These are phyloP conservation scores for Trypanosoma caninum DNA, from an alignment of 208 protist species.

Conservation along the genomic window DNA sequence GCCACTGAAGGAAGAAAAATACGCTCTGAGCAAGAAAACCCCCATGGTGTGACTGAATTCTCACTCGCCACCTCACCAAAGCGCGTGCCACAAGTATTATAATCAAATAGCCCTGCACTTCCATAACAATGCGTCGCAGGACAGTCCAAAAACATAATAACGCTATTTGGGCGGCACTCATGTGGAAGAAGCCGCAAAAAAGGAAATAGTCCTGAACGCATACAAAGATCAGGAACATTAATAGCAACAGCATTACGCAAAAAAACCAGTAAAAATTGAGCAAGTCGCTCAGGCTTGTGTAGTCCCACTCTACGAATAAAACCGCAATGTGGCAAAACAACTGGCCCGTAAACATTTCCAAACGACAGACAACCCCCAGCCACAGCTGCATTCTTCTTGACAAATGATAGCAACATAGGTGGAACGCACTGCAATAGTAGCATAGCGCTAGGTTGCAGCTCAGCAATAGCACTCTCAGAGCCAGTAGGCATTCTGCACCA, in stretches of 20 bases:
- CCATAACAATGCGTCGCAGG: slow-evolving; percentile 22
- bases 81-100: slow-evolving; percentile 11
- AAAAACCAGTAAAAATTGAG: not conserved
- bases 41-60: slow-evolving; percentile 6
- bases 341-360: not conserved
- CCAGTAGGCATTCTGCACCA: not conserved
- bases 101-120: slow-evolving; percentile 5
- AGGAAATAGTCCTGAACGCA: slow-evolving; percentile 21
- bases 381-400: not conserved
- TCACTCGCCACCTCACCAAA: not conserved
- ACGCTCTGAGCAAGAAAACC: slow-evolving; percentile 4
- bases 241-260: not conserved
- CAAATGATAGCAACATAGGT: not conserved
- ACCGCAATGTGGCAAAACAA: slow-evolving; percentile 8
- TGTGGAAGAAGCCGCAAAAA: slow-evolving; percentile 20
- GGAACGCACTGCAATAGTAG: slow-evolving; percentile 13
- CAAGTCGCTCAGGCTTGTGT: slow-evolving; percentile 4
- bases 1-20: slow-evolving; percentile 23
- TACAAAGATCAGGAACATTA: slow-evolving; percentile 19
- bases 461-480: not conserved
- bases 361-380: not conserved
- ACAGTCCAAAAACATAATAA: slow-evolving; percentile 26
- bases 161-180: slow-evolving; percentile 25
- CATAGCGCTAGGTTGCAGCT: not conserved
- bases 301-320: slow-evolving; percentile 20